Conservation (phyloP, 768 basidiomycete genomes). For the Tylopilus sp. region DNA sequence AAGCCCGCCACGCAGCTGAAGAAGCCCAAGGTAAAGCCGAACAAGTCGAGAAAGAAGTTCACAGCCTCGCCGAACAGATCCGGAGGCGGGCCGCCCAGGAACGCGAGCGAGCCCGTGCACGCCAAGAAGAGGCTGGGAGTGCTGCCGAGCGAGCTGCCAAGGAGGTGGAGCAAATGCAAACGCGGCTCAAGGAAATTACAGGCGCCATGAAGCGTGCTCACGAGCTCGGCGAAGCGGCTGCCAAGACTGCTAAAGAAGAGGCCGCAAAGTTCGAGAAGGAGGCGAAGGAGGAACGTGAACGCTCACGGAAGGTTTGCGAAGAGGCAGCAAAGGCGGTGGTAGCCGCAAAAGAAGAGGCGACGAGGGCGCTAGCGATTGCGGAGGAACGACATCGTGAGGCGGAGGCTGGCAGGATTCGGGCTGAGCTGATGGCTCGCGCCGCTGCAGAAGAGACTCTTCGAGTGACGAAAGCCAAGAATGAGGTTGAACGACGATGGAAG, state of each 20-base stretch:
- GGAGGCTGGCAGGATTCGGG: background rate
- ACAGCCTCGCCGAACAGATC: background rate
- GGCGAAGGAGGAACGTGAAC: background rate
- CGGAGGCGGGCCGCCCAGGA: constrained; percentile 4
- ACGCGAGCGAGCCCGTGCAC: background rate
- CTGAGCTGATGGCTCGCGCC: background rate
- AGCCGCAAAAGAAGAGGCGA: background rate
- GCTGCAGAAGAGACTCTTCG: background rate
- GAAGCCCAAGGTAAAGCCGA: constrained; percentile 2
- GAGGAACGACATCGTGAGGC: background rate
- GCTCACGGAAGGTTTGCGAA: background rate
- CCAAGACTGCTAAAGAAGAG: background rate
- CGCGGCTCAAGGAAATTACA: background rate
- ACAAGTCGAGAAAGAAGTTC: constrained; percentile 1
- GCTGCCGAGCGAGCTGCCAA: constrained; percentile 7
- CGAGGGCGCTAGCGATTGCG: background rate
- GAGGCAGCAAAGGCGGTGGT: background rate
- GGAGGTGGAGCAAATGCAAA: constrained; percentile 5
- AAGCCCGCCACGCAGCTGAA: constrained; percentile 4
- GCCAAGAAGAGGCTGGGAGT: constrained; percentile 7
- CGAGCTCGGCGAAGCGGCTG: background rate
- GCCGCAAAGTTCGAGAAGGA: constrained; percentile 2
- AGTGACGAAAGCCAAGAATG: too few relatives aligned
- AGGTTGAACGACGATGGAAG: too few relatives aligned
- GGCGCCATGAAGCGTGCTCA: background rate